Percentiles rank a stretch among this genome's conserved stretches.
Conservation (phyloP, 208 protist genomes). For the Trichomonas tenax region DNA sequence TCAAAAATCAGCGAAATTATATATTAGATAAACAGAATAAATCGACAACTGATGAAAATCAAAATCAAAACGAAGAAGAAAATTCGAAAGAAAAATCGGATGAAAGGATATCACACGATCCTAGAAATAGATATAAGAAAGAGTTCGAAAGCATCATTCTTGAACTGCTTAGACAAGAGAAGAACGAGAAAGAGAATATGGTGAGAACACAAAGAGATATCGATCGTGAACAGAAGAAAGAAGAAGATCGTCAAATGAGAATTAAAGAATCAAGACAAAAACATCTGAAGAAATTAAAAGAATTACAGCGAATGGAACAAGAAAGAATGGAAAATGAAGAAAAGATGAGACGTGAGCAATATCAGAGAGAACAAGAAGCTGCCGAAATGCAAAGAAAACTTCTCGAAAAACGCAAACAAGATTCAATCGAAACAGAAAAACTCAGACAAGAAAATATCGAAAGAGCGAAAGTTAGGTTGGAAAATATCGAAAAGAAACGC, state of each 20-base stretch:
- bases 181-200: neutral
- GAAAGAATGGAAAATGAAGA: neutral
- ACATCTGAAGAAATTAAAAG: neutral
- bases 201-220: neutral
- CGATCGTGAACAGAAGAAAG: neutral
- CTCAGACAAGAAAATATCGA: neutral
- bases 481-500: neutral
- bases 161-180: neutral
- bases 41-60: neutral
- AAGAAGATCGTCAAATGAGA: neutral
- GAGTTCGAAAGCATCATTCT: neutral
- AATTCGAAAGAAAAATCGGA: neutral
- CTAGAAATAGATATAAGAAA: neutral
- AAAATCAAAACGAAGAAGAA: neutral
- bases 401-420: neutral
- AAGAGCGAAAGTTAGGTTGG: neutral
- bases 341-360: neutral
- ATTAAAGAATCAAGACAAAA: neutral
- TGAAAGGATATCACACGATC: neutral
- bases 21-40: neutral
- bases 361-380: neutral
- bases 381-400: neutral
- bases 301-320: neutral
- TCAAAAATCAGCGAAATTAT: neutral
- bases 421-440: neutral